phyloP scores from a whole-genome alignment of 2,329 filamentous ascomycete genomes.

The Phaeoacremonium minimum region DNA sequence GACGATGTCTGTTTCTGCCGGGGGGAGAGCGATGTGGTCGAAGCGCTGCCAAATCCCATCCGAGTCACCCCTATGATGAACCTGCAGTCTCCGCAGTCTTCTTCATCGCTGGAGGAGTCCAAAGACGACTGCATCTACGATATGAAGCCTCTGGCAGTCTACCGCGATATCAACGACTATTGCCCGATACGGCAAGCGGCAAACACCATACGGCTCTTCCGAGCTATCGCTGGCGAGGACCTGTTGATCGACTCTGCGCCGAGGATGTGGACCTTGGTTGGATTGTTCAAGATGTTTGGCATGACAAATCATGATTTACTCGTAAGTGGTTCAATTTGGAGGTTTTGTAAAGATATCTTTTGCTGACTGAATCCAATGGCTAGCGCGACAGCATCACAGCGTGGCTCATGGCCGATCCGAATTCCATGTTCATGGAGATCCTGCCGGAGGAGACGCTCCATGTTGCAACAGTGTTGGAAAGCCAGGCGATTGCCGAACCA shows the following conservation, averaged over 20 bases:
- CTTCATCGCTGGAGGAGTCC: too few relatives aligned
- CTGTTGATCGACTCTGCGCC: conserved; percentile 59
- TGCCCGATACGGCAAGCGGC: conserved; percentile 59
- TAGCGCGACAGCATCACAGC: conserved; percentile 40
- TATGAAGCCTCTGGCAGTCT: conserved; percentile 16
- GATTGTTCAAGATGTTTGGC: conserved; percentile 56
- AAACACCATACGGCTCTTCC: conserved; percentile 59
- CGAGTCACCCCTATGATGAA: neutral
- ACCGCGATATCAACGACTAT: conserved; percentile 49
- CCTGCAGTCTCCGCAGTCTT: neutral
- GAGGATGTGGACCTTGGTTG: conserved; percentile 63
- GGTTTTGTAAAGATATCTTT: too few relatives aligned
- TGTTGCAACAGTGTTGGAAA: conserved; percentile 46
- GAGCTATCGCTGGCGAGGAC: conserved; percentile 49
- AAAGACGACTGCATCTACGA: conserved; percentile 3
- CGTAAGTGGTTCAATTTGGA: conserved; percentile 22
- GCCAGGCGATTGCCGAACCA: conserved; percentile 34
- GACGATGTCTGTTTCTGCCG: conserved; percentile 8
- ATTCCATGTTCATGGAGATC: conserved; percentile 57
- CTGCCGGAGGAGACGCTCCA: conserved; percentile 58
- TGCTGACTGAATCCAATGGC: too few relatives aligned
- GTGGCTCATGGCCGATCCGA: conserved; percentile 54
- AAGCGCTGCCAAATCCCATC: neutral
- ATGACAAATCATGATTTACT: conserved; percentile 30
- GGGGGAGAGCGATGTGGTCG: neutral